Base-by-base conservation (phyloP, 2,329 filamentous ascomycete genomes). In the Grosmannia clavigera region DNA sequence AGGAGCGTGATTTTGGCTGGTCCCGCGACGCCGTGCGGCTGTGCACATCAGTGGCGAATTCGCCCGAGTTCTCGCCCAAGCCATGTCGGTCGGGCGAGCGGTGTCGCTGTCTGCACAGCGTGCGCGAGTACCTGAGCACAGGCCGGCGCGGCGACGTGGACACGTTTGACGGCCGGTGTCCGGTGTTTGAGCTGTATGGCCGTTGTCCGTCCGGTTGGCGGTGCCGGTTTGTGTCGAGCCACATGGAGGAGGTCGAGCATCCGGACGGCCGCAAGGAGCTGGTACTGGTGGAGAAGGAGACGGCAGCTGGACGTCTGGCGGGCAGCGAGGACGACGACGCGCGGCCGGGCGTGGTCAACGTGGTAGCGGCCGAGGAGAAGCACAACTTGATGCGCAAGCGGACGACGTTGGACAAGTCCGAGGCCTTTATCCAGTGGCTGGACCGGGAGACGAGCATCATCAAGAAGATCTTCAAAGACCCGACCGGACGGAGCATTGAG, bases 141-240 rank as follows among this genome's bases (percentile, higher is more conserved):
- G 88, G 91, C 63, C 92, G 92, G 65, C 84, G 90, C 53, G 83
- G 83, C 62, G 90, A 97, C 68, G 78, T 96, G 48, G 80, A 81
- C 5, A 90, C 87, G 0, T 87, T 95, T 67, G 80, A 78, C 51
- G 87, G 89, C 7, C 78, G 86, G 63, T 99, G 94, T 68, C 92
- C 92, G 0, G 81, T 95, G 10, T 96, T 84, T 71, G 85, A 89
- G 65, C 77, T 78, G 19, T 82, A 86, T 64, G 92, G 92, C 14
- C 83, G 79, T 63, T 99, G 94, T 67, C 80, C 82, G 56, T 83
- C 87, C 16, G 94, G 94, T 6, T 99, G 92, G 92, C 95, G 92
- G 71, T 99, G 94, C 71, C 87, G 92, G 27, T 95, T 96, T 69
- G 87, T 90, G 40, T 81, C 81, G 64, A 95, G 90, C 64, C 94